A percentile compares a stretch with the other conserved stretches of the same genome.
These are phyloP conservation scores for Candida cerambycidarum DNA, from an alignment of 805 yeast species.

Conservation along the genomic window DNA sequence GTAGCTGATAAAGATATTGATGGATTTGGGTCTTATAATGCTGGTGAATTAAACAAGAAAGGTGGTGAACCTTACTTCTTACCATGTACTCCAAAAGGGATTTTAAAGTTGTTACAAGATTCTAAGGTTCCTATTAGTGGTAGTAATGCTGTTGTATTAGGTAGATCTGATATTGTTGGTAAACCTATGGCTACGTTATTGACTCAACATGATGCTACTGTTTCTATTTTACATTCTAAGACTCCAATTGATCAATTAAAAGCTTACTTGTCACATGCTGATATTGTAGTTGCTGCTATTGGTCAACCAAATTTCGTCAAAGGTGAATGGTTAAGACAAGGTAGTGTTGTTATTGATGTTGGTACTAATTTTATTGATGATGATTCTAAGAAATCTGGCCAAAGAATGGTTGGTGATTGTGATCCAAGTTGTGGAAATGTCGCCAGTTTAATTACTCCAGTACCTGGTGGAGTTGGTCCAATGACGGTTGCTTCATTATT, in stretches of 20 bases:
- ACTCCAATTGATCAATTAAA: slow-evolving; percentile 53
- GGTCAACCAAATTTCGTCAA: slow-evolving; percentile 70
- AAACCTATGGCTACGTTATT: slow-evolving; percentile 73
- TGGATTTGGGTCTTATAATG: slow-evolving; percentile 76
- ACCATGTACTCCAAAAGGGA: slow-evolving; percentile 86
- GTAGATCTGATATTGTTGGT: slow-evolving; percentile 86
- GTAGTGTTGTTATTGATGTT: slow-evolving; percentile 86
- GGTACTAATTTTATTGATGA: slow-evolving; percentile 91
- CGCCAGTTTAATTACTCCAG: slow-evolving; percentile 84
- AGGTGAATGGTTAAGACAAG: slow-evolving; percentile 81
- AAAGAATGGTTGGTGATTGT: slow-evolving; percentile 90
- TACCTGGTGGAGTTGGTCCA: slow-evolving; percentile 99
- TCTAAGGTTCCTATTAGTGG: slow-evolving; percentile 59
- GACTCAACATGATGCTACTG: slow-evolving; percentile 72
- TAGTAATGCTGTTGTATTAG: slow-evolving; percentile 77
- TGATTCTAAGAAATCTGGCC: slow-evolving; percentile 70
- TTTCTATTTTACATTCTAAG: slow-evolving; percentile 70
- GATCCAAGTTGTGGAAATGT: slow-evolving; percentile 65
- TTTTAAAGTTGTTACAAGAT: slow-evolving; percentile 60
- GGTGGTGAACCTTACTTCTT: slow-evolving; percentile 69
- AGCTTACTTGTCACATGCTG: slow-evolving; percentile 56
- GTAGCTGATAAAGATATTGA: slow-evolving; percentile 73
- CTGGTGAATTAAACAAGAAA: slow-evolving; percentile 73
- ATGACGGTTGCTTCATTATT: slow-evolving; percentile 98
- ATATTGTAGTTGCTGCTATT: slow-evolving; percentile 74